A percentile compares a stretch with the other conserved stretches of the same genome.
Conservation (phyloP, 1,139 yeast genomes). For the Candida pseudoviswanathii region DNA sequence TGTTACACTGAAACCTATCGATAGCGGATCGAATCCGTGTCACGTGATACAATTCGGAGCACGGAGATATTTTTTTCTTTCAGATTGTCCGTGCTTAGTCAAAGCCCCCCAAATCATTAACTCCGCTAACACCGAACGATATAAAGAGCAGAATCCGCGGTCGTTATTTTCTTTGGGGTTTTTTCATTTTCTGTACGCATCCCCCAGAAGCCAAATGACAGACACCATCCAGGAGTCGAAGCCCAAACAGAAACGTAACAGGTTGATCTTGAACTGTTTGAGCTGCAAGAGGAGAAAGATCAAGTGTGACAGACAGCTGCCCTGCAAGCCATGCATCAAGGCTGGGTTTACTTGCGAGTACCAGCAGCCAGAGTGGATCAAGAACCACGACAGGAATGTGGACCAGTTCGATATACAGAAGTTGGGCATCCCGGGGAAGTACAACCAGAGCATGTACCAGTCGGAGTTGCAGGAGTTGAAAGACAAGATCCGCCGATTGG, state of each 20-base stretch:
- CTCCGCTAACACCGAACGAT: too few relatives aligned
- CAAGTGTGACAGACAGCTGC: constrained; percentile 34
- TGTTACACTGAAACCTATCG: constrained; percentile 15
- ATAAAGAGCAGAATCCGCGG: too few relatives aligned
- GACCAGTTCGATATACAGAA: constrained; percentile 8
- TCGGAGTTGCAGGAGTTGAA: constrained; percentile 2
- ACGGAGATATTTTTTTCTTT: too few relatives aligned
- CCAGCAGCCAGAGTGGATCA: constrained; percentile 24
- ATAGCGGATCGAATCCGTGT: too few relatives aligned
- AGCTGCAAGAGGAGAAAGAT: constrained; percentile 45
- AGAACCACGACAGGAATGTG: neutral
- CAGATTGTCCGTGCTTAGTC: too few relatives aligned
- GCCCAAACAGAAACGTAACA: constrained; percentile 9
- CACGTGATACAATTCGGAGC: too few relatives aligned
- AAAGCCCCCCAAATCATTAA: too few relatives aligned
- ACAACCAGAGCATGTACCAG: neutral
- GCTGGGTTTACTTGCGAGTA: constrained; percentile 33
- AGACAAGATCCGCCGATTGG: constrained; percentile 11
- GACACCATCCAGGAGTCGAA: too few relatives aligned
- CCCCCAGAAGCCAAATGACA: too few relatives aligned
- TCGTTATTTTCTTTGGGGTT: too few relatives aligned
- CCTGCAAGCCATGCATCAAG: constrained; percentile 35
- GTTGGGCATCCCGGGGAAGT: neutral
- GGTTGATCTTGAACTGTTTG: constrained; percentile 31
- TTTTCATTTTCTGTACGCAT: too few relatives aligned